Percentiles rank a stretch among this genome's conserved stretches.
phyloP scores from a whole-genome alignment of 2,329 filamentous ascomycete species.

The Fusarium mundagurra region DNA sequence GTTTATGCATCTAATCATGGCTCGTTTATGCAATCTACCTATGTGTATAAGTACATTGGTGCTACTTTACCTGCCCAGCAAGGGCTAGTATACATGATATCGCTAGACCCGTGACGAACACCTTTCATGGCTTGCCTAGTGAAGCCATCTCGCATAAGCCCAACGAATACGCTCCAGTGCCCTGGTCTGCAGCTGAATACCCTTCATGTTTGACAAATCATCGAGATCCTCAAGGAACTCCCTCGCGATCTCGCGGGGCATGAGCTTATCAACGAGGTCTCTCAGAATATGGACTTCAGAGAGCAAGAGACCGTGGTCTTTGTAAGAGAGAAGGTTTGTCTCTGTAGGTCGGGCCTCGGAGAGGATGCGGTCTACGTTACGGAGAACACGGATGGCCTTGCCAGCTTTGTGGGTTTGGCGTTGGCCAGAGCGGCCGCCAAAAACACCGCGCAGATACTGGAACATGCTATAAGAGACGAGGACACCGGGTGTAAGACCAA shows the following conservation, averaged over 20 bases:
- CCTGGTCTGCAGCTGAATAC: constrained; percentile 79
- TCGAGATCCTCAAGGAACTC: constrained; percentile 91
- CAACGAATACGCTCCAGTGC: constrained; percentile 87
- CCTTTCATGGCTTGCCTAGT: constrained; percentile 35
- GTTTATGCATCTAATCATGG: constrained; percentile 7
- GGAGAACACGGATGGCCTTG: constrained; percentile 78
- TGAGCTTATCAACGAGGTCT: constrained; percentile 65
- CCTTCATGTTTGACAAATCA: constrained; percentile 85
- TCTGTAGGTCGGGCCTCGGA: constrained; percentile 74
- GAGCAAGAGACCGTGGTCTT: constrained; percentile 88
- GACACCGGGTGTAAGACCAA: constrained; percentile 92
- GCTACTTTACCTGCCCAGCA: constrained; percentile 14
- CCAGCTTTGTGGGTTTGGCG: constrained; percentile 72
- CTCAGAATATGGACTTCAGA: constrained; percentile 90
- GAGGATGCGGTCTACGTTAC: constrained; percentile 87
- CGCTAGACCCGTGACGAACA: background rate
- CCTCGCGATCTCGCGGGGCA: constrained; percentile 78
- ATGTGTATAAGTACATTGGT: constrained; percentile 15
- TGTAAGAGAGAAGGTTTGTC: constrained; percentile 83
- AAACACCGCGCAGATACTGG: constrained; percentile 74
- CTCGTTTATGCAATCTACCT: constrained; percentile 34
- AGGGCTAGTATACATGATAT: constrained; percentile 27
- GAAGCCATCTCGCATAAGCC: constrained; percentile 82
- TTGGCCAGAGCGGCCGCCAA: constrained; percentile 77
- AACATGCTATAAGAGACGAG: constrained; percentile 81